phyloP scores from a whole-genome alignment of 805 yeast species.

The Yarrowia keelungensis region DNA sequence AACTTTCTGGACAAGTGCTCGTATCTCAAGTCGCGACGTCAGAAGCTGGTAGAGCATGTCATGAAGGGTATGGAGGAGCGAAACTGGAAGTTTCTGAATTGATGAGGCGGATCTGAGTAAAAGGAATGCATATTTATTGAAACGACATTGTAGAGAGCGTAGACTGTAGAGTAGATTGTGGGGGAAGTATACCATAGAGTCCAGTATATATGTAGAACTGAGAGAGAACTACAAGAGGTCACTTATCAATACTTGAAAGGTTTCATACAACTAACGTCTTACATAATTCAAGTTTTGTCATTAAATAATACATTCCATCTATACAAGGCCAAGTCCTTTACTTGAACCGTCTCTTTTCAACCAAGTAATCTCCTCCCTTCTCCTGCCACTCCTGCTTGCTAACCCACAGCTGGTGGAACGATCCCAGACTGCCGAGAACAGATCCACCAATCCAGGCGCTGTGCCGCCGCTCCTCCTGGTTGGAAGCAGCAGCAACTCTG shows the following conservation, averaged over 20 bases:
- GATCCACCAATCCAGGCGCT: slow-evolving; percentile 94
- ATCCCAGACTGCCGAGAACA: slow-evolving; percentile 84
- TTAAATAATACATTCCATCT: slow-evolving; percentile 34
- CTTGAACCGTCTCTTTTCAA: slow-evolving; percentile 62
- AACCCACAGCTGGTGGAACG: slow-evolving; percentile 97
- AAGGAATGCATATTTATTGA: slow-evolving; percentile 30
- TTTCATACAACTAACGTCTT: no score
- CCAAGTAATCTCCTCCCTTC: slow-evolving; percentile 80
- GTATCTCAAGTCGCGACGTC: slow-evolving; percentile 54
- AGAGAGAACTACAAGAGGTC: no score
- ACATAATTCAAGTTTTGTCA: background rate
- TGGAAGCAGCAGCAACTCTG: slow-evolving; percentile 80
- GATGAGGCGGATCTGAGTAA: background rate
- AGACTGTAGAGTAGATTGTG: no score
- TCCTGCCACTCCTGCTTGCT: slow-evolving; percentile 86
- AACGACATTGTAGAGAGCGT: background rate
- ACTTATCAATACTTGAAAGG: no score
- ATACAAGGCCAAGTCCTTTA: background rate
- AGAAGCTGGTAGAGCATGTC: slow-evolving; percentile 56
- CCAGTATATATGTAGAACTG: no score
- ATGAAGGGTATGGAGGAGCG: slow-evolving; percentile 54
- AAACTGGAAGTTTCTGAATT: slow-evolving; percentile 46
- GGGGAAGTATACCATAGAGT: no score
- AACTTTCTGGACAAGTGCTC: slow-evolving; percentile 55
- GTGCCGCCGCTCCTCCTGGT: slow-evolving; percentile 71